phyloP scores from a whole-genome alignment of 768 basidiomycete genomes.

The Lyophyllum decastes region DNA sequence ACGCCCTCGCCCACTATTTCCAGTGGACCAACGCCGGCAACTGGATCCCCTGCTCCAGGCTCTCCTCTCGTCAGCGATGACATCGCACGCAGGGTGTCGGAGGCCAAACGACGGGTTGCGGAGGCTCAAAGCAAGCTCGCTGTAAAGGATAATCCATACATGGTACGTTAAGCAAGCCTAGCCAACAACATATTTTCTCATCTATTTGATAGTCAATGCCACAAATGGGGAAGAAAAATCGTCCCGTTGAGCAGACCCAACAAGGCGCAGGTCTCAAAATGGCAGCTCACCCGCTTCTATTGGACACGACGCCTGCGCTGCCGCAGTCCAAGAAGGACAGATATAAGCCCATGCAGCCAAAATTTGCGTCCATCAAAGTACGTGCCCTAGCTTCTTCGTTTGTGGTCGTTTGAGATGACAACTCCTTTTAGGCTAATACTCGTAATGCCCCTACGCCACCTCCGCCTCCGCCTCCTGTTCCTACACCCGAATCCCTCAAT shows the following conservation, averaged over 20 bases:
- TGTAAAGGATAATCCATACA: slow-evolving; percentile 84
- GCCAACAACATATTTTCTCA: background rate
- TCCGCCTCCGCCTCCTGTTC: slow-evolving; percentile 37
- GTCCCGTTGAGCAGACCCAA: slow-evolving; percentile 61
- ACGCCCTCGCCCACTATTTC: slow-evolving; percentile 34
- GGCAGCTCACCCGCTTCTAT: slow-evolving; percentile 85
- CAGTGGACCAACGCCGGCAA: slow-evolving; percentile 46
- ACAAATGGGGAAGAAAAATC: slow-evolving; percentile 54
- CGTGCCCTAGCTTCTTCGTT: slow-evolving; percentile 6
- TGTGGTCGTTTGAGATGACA: background rate
- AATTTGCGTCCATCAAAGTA: slow-evolving; percentile 94
- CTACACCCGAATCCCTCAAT: slow-evolving; percentile 56
- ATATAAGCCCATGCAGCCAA: slow-evolving; percentile 99
- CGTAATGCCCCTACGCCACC: slow-evolving; percentile 73
- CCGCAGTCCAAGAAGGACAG: slow-evolving; percentile 84
- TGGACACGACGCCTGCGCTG: slow-evolving; percentile 61
- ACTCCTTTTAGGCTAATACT: slow-evolving; percentile 59
- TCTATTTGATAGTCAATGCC: slow-evolving; percentile 46
- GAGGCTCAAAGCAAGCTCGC: slow-evolving; percentile 78
- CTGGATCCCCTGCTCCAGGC: slow-evolving; percentile 31
- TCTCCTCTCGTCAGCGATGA: slow-evolving; percentile 55
- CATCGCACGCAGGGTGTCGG: slow-evolving; percentile 71
- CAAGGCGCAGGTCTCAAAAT: slow-evolving; percentile 86
- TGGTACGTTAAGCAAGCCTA: slow-evolving; percentile 48
- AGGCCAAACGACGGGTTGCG: slow-evolving; percentile 83